Conservation (phyloP, 495 filamentous ascomycete species). For the Trichoderma erinaceum region DNA sequence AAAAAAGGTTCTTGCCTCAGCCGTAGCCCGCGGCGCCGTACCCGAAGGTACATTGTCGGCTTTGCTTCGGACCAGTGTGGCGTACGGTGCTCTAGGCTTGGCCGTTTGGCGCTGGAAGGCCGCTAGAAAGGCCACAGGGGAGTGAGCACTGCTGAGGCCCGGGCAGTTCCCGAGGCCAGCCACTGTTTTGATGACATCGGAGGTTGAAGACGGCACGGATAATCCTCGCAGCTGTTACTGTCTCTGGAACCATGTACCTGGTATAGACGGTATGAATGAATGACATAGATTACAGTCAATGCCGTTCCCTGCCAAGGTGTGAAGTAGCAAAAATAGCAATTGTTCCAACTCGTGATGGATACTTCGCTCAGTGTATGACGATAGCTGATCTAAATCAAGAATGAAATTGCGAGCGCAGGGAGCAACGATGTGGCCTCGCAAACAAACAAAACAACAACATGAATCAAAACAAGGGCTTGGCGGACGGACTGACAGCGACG, state of each 20-base stretch:
- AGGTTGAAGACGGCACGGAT: no score
- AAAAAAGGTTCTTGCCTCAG: conserved; percentile 9
- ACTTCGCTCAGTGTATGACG: no score
- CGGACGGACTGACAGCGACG: not conserved
- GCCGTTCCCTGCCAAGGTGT: not conserved
- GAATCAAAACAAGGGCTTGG: not conserved
- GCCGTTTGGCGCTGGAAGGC: not conserved
- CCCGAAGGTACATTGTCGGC: not conserved
- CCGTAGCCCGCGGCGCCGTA: not conserved
- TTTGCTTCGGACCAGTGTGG: conserved; percentile 5
- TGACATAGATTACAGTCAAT: not conserved
- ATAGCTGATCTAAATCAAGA: not conserved
- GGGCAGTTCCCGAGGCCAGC: not conserved
- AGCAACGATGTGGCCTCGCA: not conserved
- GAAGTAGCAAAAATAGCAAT: no score
- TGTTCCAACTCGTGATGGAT: no score
- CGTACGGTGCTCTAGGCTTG: not conserved
- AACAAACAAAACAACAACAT: not conserved
- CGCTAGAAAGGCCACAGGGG: not conserved
- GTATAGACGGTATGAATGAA: not conserved
- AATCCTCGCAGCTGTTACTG: not conserved
- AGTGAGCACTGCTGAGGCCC: not conserved
- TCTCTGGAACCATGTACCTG: not conserved
- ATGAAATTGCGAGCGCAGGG: not conserved
- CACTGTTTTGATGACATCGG: not conserved